Conservation (phyloP, 352 stramenopile species). For the Pythium oligandrum region DNA sequence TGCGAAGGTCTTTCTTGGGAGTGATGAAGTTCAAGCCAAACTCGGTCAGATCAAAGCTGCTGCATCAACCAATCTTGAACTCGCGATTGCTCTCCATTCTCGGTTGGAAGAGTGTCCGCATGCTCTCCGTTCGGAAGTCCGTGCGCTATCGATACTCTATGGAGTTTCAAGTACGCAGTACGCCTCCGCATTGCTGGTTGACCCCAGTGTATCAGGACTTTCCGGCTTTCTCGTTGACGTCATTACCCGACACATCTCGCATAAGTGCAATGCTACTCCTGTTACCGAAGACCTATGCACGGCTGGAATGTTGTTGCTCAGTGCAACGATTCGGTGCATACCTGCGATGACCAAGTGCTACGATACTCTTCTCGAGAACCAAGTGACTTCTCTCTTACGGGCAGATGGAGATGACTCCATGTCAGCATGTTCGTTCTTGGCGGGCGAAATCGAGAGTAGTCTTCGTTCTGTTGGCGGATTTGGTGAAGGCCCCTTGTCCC, state of each 20-base stretch:
- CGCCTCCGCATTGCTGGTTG: background rate
- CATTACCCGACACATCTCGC: background rate
- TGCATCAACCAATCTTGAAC: background rate
- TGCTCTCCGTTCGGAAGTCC: background rate
- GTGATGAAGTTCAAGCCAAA: background rate
- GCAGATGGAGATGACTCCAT: constrained; percentile 1
- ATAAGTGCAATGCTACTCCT: constrained; percentile 4
- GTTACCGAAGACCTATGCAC: constrained; percentile 15
- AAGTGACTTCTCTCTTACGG: background rate
- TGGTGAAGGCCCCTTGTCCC: background rate
- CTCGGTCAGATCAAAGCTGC: background rate
- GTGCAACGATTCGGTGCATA: constrained; percentile 7
- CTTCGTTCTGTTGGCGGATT: background rate
- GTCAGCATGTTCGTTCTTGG: constrained; percentile 11
- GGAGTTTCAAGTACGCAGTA: constrained; percentile 3
- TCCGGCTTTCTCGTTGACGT: background rate
- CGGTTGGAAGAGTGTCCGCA: background rate
- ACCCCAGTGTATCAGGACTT: background rate
- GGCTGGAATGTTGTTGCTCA: constrained; percentile 5
- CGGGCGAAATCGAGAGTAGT: background rate
- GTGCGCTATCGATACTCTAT: background rate
- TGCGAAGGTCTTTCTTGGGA: background rate
- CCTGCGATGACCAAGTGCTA: constrained; percentile 10
- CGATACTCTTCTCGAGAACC: background rate
- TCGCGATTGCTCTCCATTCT: background rate